These are phyloP conservation scores for Panicum hallii DNA, from an alignment of 202 grass and related monocot genomes.

Conservation along the genomic window DNA sequence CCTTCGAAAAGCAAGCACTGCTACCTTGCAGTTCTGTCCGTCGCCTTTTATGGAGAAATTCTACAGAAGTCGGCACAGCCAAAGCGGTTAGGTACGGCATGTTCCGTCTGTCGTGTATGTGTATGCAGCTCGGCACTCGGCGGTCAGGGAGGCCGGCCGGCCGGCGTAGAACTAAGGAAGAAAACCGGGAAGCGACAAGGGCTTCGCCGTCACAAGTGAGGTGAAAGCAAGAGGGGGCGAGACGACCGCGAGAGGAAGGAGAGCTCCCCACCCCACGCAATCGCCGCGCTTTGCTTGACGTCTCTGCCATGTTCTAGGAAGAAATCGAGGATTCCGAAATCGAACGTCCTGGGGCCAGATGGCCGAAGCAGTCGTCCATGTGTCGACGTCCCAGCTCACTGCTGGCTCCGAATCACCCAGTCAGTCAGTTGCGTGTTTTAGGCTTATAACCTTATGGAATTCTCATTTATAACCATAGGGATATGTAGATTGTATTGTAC, in stretches of 20 bases:
- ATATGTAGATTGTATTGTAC: too few species aligned
- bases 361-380: background rate
- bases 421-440: background rate
- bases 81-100: background rate
- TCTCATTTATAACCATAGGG: too few species aligned
- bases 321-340: background rate
- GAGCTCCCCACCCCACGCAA: constrained; percentile 45
- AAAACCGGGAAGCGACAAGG: background rate
- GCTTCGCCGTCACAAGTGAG: background rate
- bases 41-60: background rate
- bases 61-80: too few species aligned
- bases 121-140: background rate
- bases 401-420: background rate
- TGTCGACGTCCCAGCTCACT: background rate
- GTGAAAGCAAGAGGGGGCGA: background rate
- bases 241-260: background rate
- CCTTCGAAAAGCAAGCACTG: too few species aligned
- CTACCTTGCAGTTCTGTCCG: too few species aligned
- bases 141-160: background rate
- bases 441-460: background rate
- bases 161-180: background rate
- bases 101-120: constrained; percentile 20
- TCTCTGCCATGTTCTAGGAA: background rate
- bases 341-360: background rate
- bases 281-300: constrained; percentile 2